These are phyloP conservation scores for Geoglossum cookeanum DNA, from an alignment of 2,329 filamentous ascomycete genomes.

Conservation along the genomic window DNA sequence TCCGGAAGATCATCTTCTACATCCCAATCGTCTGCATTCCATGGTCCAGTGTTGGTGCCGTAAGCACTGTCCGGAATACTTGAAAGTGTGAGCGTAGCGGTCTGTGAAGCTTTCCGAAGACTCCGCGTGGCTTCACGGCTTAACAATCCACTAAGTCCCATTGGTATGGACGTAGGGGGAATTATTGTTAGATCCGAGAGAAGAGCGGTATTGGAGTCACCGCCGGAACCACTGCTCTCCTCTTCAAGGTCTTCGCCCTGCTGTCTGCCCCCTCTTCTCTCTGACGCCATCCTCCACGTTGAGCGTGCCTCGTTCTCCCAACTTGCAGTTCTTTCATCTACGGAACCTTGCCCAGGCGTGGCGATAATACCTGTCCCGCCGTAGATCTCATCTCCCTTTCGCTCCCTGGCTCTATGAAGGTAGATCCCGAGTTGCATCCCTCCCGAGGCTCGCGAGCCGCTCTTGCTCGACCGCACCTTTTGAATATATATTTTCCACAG, in stretches of 20 bases:
- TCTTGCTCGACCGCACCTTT: conserved; percentile 34
- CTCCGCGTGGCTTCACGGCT: conserved; percentile 7
- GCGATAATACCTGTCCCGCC: conserved; percentile 20
- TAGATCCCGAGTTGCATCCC: conserved; percentile 37
- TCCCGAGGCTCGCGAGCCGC: conserved; percentile 8
- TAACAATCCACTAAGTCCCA: conserved; percentile 13
- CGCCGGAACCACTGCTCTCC: conserved; percentile 27
- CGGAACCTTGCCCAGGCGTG: conserved; percentile 22
- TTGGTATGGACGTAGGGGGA: conserved; percentile 3
- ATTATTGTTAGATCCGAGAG: not conserved
- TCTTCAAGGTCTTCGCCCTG: conserved; percentile 12
- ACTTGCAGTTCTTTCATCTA: conserved; percentile 34
- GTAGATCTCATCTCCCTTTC: conserved; percentile 26
- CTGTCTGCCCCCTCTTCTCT: conserved; percentile 3
- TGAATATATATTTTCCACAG: conserved; percentile 45
- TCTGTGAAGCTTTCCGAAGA: conserved; percentile 13
- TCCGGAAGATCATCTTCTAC: conserved; percentile 11
- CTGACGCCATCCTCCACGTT: conserved; percentile 16
- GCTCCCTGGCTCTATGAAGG: conserved; percentile 37
- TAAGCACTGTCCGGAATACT: conserved; percentile 7
- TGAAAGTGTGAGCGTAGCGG: conserved; percentile 7
- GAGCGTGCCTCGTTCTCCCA: conserved; percentile 32
- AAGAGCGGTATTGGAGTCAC: conserved; percentile 20
- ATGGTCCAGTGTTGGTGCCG: not conserved
- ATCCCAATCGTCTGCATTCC: conserved; percentile 14